Evolutionary conservation across 352 stramenopile genomes (phyloP).

Genomic region (Peronospora destructor): DNA sequence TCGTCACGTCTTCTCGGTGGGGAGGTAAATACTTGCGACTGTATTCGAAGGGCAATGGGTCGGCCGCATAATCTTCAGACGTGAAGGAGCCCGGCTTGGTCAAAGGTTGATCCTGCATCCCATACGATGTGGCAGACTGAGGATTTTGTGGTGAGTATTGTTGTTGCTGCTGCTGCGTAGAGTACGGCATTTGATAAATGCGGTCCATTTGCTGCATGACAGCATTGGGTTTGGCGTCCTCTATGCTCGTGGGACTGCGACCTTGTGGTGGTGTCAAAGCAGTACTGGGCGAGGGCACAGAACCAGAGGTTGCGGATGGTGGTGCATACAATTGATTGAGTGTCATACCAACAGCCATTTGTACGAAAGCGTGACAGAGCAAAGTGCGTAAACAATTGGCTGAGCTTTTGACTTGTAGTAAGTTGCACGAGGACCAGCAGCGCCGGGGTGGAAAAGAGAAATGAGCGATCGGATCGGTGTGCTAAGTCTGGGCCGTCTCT

Average conservation of each 20-base stretch:
- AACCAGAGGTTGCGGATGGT: constrained; percentile 19
- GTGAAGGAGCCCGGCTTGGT: constrained; percentile 21
- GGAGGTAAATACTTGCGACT: constrained; percentile 38
- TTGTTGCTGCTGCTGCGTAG: constrained; percentile 10
- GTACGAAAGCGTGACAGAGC: constrained; percentile 7
- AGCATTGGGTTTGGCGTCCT: constrained; percentile 10
- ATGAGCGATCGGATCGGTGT: constrained; percentile 11
- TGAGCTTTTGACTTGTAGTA: not conserved
- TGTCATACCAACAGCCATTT: constrained; percentile 61
- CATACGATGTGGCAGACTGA: constrained; percentile 5
- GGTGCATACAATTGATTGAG: constrained; percentile 67
- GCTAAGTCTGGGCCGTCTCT: constrained; percentile 6
- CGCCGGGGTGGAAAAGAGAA: constrained; percentile 16
- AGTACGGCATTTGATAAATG: constrained; percentile 31
- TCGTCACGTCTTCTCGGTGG: constrained; percentile 12
- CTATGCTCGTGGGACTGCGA: constrained; percentile 20
- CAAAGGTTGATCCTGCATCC: constrained; percentile 21
- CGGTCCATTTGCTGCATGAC: constrained; percentile 19
- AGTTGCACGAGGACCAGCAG: not conserved
- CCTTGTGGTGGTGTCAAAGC: constrained; percentile 21
- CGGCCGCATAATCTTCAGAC: constrained; percentile 63
- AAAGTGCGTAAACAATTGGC: constrained; percentile 4
- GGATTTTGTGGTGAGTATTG: constrained; percentile 18
- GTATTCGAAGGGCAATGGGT: constrained; percentile 79
- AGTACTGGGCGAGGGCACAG: constrained; percentile 3